These are phyloP conservation scores for Xeromyces bisporus DNA, from an alignment of 495 filamentous ascomycete species.

Conservation along the genomic window DNA sequence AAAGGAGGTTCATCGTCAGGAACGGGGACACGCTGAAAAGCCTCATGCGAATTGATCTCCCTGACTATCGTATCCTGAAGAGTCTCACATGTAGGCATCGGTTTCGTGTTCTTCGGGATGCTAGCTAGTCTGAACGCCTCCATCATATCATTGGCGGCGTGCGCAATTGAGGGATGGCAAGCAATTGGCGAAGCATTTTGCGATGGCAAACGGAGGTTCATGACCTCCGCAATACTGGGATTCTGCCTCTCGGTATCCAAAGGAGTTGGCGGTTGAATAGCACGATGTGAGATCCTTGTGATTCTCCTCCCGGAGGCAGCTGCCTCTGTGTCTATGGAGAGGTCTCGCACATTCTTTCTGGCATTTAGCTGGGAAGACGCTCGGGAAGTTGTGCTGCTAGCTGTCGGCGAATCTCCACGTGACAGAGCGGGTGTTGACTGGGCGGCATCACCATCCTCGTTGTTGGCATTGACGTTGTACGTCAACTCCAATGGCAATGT, in stretches of 20 bases:
- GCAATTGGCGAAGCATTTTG: too few relatives aligned
- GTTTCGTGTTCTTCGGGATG: slow-evolving; percentile 13
- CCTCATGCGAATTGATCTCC: slow-evolving; percentile 33
- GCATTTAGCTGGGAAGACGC: slow-evolving; percentile 8
- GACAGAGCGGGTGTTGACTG: too few relatives aligned
- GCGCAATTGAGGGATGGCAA: too few relatives aligned
- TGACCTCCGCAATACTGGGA: slow-evolving; percentile 29
- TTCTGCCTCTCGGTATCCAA: slow-evolving; percentile 12
- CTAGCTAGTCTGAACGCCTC: slow-evolving; percentile 27
- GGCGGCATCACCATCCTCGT: too few relatives aligned
- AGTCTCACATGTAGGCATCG: slow-evolving; percentile 26
- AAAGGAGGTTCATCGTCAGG: slow-evolving; percentile 20
- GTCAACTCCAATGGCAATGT: slow-evolving; percentile 16
- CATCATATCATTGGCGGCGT: slow-evolving; percentile 27
- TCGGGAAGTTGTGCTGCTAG: slow-evolving; percentile 7
- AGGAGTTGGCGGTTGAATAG: slow-evolving; percentile 28
- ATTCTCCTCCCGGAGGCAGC: slow-evolving; percentile 12
- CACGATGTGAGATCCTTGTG: slow-evolving; percentile 21
- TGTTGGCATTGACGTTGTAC: slow-evolving; percentile 1
- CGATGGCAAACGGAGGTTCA: slow-evolving; percentile 29
- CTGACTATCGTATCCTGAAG: slow-evolving; percentile 31
- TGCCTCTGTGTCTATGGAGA: slow-evolving; percentile 27
- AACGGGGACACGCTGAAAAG: slow-evolving; percentile 23
- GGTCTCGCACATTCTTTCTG: slow-evolving; percentile 26
- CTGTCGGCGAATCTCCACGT: slow-evolving; percentile 3